Percentiles rank a stretch among this genome's conserved stretches.
Evolutionary conservation across 345 rosid species (phyloP).

Genomic region (Bruguiera sexangula): DNA sequence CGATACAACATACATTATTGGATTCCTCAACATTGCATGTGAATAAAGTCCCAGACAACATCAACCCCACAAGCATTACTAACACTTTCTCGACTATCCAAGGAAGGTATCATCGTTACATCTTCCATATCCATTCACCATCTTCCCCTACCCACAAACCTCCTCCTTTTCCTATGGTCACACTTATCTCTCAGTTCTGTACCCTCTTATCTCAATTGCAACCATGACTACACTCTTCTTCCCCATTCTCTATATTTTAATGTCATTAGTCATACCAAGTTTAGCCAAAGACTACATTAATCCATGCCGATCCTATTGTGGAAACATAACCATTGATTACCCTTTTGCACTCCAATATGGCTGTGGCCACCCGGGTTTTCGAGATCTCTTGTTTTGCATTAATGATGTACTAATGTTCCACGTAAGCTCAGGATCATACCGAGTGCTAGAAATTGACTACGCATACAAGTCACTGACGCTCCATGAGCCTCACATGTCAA

Average conservation of each 20-base stretch:
- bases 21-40: no score
- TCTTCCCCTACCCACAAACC: no score
- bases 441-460: constrained; percentile 74
- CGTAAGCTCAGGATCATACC: constrained; percentile 78
- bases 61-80: no score
- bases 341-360: constrained; percentile 70
- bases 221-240: constrained; percentile 8
- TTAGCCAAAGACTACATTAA: constrained; percentile 16
- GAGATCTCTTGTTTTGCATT: constrained; percentile 79
- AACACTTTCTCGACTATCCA: no score
- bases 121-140: no score
- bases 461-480: constrained; percentile 70
- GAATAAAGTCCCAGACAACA: no score
- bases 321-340: constrained; percentile 75
- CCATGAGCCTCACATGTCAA: constrained; percentile 85
- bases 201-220: no score
- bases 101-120: no score
- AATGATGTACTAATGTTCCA: constrained; percentile 84
- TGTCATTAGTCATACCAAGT: constrained; percentile 14
- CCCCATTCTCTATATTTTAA: constrained; percentile 9
- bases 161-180: no score
- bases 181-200: no score
- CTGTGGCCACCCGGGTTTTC: constrained; percentile 87
- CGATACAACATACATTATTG: no score
- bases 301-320: constrained; percentile 72